Evolutionary conservation across 179 eudicot genomes (phyloP).

Genomic region (Heliamphora pulchella): DNA sequence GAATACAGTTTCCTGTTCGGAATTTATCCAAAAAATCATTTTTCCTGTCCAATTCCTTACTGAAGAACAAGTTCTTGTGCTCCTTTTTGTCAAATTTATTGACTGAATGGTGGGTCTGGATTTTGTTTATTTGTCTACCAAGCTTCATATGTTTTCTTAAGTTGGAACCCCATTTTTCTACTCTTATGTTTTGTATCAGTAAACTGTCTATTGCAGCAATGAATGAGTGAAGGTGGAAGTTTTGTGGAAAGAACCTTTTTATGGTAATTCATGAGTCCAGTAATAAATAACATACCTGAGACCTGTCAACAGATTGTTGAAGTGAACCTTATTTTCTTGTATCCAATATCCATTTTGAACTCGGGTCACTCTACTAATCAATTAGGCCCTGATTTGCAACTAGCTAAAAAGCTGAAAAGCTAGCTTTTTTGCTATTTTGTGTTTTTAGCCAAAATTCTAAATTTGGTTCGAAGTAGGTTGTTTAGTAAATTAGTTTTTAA

Average conservation of each 20-base stretch:
- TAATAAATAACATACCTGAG: not conserved
- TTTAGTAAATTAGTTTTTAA: no score
- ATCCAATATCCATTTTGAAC: not conserved
- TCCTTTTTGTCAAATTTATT: not conserved
- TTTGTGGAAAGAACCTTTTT: not conserved
- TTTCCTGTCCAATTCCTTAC: not conserved
- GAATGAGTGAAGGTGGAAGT: conserved; percentile 4
- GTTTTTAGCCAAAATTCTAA: no score
- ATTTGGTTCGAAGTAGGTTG: no score
- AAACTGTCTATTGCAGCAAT: not conserved
- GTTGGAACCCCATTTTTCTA: not conserved
- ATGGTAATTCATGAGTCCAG: not conserved
- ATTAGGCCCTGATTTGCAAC: no score
- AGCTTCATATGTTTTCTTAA: not conserved
- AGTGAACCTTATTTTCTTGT: not conserved
- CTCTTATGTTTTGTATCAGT: not conserved
- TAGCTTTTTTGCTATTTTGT: no score
- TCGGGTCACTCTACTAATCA: not conserved
- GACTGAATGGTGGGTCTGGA: not conserved
- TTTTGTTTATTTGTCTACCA: not conserved
- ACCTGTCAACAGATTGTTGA: not conserved
- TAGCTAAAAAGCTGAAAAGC: no score
- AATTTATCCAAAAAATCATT: not conserved
- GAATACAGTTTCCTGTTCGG: not conserved
- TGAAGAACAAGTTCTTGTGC: not conserved